Percentiles rank a stretch among this genome's conserved stretches.
These are phyloP conservation scores for Blastobotrys indianensis DNA, from an alignment of 1,139 yeast genomes.

Conservation along the genomic window DNA sequence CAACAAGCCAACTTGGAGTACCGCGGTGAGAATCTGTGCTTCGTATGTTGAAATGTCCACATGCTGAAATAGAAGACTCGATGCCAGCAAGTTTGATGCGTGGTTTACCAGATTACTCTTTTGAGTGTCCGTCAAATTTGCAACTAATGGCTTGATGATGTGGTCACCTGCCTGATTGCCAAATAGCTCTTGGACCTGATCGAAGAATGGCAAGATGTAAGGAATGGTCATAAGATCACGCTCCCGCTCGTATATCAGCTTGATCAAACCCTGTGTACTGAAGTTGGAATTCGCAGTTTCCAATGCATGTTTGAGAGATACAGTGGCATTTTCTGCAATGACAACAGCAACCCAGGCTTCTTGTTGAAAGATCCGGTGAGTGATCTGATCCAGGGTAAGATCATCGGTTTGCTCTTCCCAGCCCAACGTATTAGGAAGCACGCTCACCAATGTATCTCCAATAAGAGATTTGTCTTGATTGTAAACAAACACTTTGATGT, in stretches of 20 bases:
- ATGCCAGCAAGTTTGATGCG: slow-evolving; percentile 14
- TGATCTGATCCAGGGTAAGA: slow-evolving; percentile 16
- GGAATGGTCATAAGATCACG: slow-evolving; percentile 46
- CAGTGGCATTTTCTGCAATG: slow-evolving; percentile 24
- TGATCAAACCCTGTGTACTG: slow-evolving; percentile 29
- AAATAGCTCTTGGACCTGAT: slow-evolving; percentile 27
- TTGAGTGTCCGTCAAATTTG: slow-evolving; percentile 10
- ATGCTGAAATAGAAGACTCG: slow-evolving; percentile 12
- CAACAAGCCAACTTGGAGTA: slow-evolving; percentile 52
- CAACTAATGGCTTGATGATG: slow-evolving; percentile 16
- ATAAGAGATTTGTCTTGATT: slow-evolving; percentile 41
- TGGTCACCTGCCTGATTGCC: slow-evolving; percentile 8
- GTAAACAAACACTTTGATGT: slow-evolving; percentile 44
- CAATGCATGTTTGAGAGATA: slow-evolving; percentile 17
- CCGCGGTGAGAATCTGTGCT: slow-evolving; percentile 14
- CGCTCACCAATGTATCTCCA: slow-evolving; percentile 34
- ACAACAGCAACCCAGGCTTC: slow-evolving; percentile 24
- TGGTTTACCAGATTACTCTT: slow-evolving; percentile 3
- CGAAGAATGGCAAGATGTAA: slow-evolving; percentile 39
- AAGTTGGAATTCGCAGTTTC: slow-evolving; percentile 12
- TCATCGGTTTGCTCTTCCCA: slow-evolving; percentile 29
- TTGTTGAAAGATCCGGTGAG: slow-evolving; percentile 17
- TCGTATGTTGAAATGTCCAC: slow-evolving; percentile 12
- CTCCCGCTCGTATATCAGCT: slow-evolving; percentile 46
- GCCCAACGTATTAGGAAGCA: slow-evolving; percentile 20